Base-by-base conservation (phyloP, 305 asterid genomes). In the Fraxinus floribunda region DNA sequence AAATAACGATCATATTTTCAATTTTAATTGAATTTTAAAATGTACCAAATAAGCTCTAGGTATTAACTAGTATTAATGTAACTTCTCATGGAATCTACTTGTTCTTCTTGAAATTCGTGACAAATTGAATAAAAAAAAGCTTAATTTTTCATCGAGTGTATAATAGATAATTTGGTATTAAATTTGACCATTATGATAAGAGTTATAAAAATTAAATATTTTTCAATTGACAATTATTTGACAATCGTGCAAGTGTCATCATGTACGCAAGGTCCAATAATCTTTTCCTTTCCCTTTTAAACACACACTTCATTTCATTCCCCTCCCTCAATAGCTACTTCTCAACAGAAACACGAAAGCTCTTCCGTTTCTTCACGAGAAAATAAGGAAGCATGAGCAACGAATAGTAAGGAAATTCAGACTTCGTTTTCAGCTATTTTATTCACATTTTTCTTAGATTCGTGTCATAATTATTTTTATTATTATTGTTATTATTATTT, bases 321-420 rank as follows among this genome's bases (percentile, higher is more conserved):
- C 75, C 22, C 35, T 6, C 9, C 10, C 75, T 11, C 39, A 30
- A 20, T 29, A 70, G 75, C 18, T 5, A 24, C 66, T 6, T 18
- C 66, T 55, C 66, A 6, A 55, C 26, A 2, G 66, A n/a, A 6
- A 55, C 66, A n/a, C 66, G 66, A 15, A 70, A 55, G 15, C 26
- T 5, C 20, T 70, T 30, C 75, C 75, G 30, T 70, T 70, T 13
- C 75, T 70, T 30, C 75, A 13, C 39, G 75, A 15, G 29, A 83
- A 35, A 78, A 55, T 18, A 55, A 55, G 66, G 6, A 55, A 55
- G 3, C 66, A 93, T 94, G 98, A 92, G 97, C 90, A 93, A 83
- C 90, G 98, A 93, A 84, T 94, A 94, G 98, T 94, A 86, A 89
- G 94, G 30, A 77, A 24, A 0, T 62, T 34, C 46, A 75, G 34